phyloP scores from a whole-genome alignment of 495 filamentous ascomycete genomes.

The Podospora pseudopauciseta region DNA sequence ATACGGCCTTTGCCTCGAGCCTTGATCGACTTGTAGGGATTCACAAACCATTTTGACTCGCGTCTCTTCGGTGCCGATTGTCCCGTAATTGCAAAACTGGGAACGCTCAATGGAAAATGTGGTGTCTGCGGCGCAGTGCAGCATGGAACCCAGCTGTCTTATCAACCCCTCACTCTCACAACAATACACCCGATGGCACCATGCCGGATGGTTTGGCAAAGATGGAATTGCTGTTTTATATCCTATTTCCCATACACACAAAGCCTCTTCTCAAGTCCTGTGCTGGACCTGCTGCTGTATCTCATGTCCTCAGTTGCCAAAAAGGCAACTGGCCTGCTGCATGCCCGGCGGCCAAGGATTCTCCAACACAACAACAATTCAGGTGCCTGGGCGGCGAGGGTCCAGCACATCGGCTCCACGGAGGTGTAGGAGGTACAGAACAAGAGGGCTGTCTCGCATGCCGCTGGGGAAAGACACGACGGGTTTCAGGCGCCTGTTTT shows the following conservation, averaged over 20 bases:
- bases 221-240: not conserved
- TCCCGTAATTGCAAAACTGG: not conserved
- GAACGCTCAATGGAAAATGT: not conserved
- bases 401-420: not conserved
- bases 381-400: not conserved
- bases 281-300: not conserved
- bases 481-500: conserved; percentile 1
- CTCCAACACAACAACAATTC: not conserved
- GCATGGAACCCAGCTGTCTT: not conserved
- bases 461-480: not conserved
- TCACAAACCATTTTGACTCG: not conserved
- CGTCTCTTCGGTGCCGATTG: conserved; percentile 1
- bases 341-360: not conserved
- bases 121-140: not conserved
- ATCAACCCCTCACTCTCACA: not conserved
- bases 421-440: not conserved
- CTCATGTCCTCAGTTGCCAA: not conserved
- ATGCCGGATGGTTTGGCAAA: not conserved
- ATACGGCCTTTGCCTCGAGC: not conserved
- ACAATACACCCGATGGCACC: not conserved
- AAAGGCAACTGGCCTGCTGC: not conserved
- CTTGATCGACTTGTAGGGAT: not conserved
- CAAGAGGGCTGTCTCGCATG: not conserved
- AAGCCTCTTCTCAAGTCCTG: not conserved
- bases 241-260: not conserved